These are phyloP conservation scores for Scleromitrula shiraiana DNA, from an alignment of 2,329 filamentous ascomycete species.

Conservation along the genomic window DNA sequence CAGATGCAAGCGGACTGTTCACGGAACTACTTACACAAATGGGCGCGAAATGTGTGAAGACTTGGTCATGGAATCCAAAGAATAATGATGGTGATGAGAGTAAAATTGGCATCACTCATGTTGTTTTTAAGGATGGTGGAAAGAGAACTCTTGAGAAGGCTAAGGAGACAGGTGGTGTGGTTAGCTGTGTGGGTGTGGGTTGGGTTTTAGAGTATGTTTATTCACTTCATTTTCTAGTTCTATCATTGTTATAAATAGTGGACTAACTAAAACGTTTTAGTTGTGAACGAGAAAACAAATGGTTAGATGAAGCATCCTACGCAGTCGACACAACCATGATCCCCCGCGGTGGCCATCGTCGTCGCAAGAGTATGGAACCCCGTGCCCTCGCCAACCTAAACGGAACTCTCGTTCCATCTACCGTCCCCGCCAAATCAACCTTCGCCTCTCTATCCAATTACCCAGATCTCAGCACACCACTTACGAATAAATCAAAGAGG, in stretches of 20 bases:
- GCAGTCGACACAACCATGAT: slow-evolving; percentile 58
- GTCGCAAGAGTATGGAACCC: slow-evolving; percentile 77
- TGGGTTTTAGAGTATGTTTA: slow-evolving; percentile 78
- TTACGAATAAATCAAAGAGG: slow-evolving; percentile 24
- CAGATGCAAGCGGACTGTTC: slow-evolving; percentile 74
- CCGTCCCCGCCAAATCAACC: slow-evolving; percentile 23
- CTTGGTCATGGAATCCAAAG: slow-evolving; percentile 63
- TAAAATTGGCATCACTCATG: slow-evolving; percentile 74
- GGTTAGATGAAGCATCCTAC: slow-evolving; percentile 67
- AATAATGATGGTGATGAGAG: slow-evolving; percentile 26
- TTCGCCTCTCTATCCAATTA: slow-evolving; percentile 28
- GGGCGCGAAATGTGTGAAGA: slow-evolving; percentile 71
- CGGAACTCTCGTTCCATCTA: slow-evolving; percentile 46
- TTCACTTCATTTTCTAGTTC: background rate
- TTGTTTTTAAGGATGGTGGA: slow-evolving; percentile 83
- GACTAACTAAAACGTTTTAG: slow-evolving; percentile 35
- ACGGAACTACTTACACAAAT: slow-evolving; percentile 71
- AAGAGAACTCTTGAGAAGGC: slow-evolving; percentile 77
- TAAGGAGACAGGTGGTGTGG: slow-evolving; percentile 59
- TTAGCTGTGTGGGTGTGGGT: slow-evolving; percentile 78
- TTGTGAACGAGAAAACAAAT: slow-evolving; percentile 67
- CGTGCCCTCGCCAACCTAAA: slow-evolving; percentile 61
- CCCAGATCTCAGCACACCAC: slow-evolving; percentile 24
- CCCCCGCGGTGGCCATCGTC: slow-evolving; percentile 61
- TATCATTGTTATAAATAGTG: slow-evolving; percentile 26